A percentile compares a stretch with the other conserved stretches of the same genome.
phyloP scores from a whole-genome alignment of 176 grass and related monocot genomes.

The Avena eriantha region DNA sequence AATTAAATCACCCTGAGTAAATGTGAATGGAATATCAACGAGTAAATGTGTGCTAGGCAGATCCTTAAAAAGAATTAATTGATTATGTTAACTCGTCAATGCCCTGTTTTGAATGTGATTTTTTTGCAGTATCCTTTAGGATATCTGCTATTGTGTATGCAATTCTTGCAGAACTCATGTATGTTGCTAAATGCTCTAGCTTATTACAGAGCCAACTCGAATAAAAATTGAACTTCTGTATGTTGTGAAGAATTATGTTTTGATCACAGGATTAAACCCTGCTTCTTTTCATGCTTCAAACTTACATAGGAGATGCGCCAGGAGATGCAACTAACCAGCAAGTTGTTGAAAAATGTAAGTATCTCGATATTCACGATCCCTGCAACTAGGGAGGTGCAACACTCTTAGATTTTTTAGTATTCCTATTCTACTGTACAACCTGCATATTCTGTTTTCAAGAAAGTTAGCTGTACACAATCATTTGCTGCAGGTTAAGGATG shows the following conservation, averaged over 20 bases:
- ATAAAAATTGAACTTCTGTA: not conserved
- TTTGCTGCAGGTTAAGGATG: conserved; percentile 36
- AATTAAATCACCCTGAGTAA: not conserved
- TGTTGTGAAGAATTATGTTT: conserved; percentile 18
- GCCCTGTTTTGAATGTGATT: not conserved
- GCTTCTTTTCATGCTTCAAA: not conserved
- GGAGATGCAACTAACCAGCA: not conserved
- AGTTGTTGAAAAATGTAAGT: conserved; percentile 7
- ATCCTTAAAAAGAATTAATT: not conserved
- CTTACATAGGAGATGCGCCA: conserved; percentile 5
- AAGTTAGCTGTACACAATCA: not conserved
- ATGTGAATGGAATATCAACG: not conserved
- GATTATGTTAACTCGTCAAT: not conserved
- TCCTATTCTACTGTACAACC: not conserved
- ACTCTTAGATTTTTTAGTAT: not conserved
- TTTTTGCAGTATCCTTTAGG: not conserved
- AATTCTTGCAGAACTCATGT: not conserved
- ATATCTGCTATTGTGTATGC: not conserved
- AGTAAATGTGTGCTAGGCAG: conserved; percentile 16
- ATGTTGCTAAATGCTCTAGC: not conserved
- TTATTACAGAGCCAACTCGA: not conserved
- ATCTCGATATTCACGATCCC: not conserved
- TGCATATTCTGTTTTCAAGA: conserved; percentile 18
- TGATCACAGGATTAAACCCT: not conserved
- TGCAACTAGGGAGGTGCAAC: conserved; percentile 16